Percentiles rank a stretch among this genome's conserved stretches.
Evolutionary conservation across 495 filamentous ascomycete genomes (phyloP).

Genomic region (Penicillium cosmopolitanum): DNA sequence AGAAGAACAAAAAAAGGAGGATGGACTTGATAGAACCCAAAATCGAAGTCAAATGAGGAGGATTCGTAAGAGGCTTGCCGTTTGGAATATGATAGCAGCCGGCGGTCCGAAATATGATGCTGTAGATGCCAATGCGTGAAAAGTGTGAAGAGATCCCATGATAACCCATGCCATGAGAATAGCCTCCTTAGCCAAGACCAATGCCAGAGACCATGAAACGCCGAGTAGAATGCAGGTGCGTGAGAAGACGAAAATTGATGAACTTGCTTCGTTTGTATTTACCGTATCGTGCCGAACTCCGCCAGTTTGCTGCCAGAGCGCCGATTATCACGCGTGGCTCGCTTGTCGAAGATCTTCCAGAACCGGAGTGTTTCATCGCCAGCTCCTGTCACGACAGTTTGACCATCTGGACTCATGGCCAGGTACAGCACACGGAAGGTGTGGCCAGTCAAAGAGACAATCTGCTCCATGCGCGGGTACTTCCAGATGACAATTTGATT

Average conservation of each 20-base stretch:
- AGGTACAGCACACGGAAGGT: conserved; percentile 96
- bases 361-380: conserved; percentile 95
- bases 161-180: conserved; percentile 32
- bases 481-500: conserved; percentile 99
- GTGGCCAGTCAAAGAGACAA: conserved; percentile 91
- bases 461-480: conserved; percentile 95
- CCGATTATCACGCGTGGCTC: conserved; percentile 55
- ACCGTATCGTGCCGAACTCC: conserved; percentile 75
- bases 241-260: conserved; percentile 19
- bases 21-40: background rate
- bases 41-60: conserved; percentile 7
- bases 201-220: conserved; percentile 36
- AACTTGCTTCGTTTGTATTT: conserved; percentile 24
- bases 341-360: conserved; percentile 90
- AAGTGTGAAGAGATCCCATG: conserved; percentile 18
- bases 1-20: conserved; percentile 5
- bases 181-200: conserved; percentile 12
- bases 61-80: conserved; percentile 1
- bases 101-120: conserved; percentile 20
- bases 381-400: conserved; percentile 91
- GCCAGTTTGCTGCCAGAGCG: conserved; percentile 60
- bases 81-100: background rate
- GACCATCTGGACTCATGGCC: conserved; percentile 94
- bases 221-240: conserved; percentile 43
- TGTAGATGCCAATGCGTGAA: conserved; percentile 40